Conservation (phyloP, 225 moss, liverwort and hornwort genomes). For the Sphagnum tenellum region DNA sequence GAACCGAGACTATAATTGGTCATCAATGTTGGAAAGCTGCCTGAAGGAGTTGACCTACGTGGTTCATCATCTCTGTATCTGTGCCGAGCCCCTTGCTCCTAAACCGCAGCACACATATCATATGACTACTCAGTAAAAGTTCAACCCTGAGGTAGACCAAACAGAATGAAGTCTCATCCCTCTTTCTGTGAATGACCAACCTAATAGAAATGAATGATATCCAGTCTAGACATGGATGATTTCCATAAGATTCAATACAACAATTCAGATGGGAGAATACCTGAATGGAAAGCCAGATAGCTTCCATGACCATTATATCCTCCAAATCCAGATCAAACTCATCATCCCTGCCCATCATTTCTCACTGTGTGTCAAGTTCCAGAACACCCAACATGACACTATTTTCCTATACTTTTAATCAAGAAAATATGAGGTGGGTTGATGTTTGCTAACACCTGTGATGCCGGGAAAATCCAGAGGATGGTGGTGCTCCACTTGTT, state of each 20-base stretch:
- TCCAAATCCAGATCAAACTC: conserved; percentile 51
- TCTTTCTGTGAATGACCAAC: too few species aligned
- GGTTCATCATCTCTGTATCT: conserved; percentile 16
- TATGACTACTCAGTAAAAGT: too few species aligned
- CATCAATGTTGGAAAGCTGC: conserved; percentile 10
- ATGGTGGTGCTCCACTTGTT: not conserved
- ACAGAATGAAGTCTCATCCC: too few species aligned
- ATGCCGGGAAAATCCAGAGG: conserved; percentile 6
- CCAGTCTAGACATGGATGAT: too few species aligned
- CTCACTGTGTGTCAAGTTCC: too few species aligned
- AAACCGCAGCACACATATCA: not conserved
- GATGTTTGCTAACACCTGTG: conserved; percentile 10
- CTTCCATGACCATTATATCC: conserved; percentile 67
- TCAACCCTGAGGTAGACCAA: too few species aligned
- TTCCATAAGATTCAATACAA: too few species aligned
- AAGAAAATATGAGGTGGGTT: not conserved
- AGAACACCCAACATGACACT: too few species aligned
- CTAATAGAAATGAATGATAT: too few species aligned
- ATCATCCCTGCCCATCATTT: conserved; percentile 23
- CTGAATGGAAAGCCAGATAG: conserved; percentile 65
- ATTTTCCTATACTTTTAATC: too few species aligned
- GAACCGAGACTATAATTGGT: conserved; percentile 15
- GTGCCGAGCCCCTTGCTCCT: conserved; percentile 40
- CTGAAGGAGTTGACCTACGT: conserved; percentile 7
- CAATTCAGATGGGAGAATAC: conserved; percentile 8